phyloP scores from a whole-genome alignment of 164 flowering plant genomes.

The Macadamia integrifolia region DNA sequence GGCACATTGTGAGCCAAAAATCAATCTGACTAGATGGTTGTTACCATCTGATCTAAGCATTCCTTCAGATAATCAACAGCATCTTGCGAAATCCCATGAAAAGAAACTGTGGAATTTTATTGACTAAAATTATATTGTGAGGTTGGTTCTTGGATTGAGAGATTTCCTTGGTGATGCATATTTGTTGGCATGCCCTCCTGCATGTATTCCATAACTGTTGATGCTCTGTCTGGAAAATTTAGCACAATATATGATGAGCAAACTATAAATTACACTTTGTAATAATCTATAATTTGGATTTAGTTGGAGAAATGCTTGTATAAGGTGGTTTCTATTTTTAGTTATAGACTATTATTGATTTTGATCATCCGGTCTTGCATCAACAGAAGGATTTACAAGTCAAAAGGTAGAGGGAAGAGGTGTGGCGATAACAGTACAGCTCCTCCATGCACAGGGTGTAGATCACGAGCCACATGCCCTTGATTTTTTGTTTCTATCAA shows the following conservation, averaged over 20 bases:
- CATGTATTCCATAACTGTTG: background rate
- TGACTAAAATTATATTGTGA: background rate
- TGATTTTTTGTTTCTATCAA: background rate
- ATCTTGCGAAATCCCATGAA: no score
- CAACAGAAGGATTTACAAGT: conserved; percentile 64
- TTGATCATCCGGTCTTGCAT: background rate
- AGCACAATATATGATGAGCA: background rate
- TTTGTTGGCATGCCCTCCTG: background rate
- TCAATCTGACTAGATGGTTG: no score
- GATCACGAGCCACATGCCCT: background rate
- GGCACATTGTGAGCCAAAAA: no score
- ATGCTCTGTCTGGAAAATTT: background rate
- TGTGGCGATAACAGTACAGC: conserved; percentile 65
- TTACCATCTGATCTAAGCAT: no score
- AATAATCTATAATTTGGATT: no score
- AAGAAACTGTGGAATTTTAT: no score
- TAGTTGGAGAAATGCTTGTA: background rate
- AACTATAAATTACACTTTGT: background rate
- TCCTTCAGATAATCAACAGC: no score
- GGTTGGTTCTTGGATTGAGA: background rate
- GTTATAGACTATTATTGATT: background rate
- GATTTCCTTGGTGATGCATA: background rate
- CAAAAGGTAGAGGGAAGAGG: conserved; percentile 42
- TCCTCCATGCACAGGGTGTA: conserved; percentile 94
- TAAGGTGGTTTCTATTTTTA: background rate